Conservation (phyloP, 1,139 yeast species). For the Tardiomyces digboiensis region DNA sequence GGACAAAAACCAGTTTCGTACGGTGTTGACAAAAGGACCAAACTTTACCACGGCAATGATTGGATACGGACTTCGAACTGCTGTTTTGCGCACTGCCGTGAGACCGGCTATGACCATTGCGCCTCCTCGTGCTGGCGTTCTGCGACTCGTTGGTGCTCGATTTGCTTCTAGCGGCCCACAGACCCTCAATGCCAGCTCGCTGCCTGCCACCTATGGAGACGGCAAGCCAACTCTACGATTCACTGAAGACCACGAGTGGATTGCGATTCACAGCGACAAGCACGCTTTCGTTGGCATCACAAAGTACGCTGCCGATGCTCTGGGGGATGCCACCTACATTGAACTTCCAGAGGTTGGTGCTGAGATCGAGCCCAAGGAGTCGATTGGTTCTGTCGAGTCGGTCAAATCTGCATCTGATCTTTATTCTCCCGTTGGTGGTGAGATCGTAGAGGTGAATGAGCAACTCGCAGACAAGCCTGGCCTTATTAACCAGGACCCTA, state of each 20-base stretch:
- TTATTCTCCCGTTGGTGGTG: conserved; percentile 81
- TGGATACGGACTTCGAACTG: neutral
- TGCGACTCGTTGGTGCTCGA: conserved; percentile 15
- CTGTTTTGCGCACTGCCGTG: neutral
- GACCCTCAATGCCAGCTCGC: conserved; percentile 42
- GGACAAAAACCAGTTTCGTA: neutral
- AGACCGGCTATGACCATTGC: neutral
- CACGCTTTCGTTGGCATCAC: conserved; percentile 85
- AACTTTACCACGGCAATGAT: neutral
- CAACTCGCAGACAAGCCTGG: conserved; percentile 61
- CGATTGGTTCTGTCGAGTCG: conserved; percentile 88
- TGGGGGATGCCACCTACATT: conserved; percentile 93
- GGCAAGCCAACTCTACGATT: conserved; percentile 40
- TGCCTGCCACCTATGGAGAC: conserved; percentile 41
- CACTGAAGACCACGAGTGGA: conserved; percentile 95
- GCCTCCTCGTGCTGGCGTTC: neutral
- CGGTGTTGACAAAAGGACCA: neutral
- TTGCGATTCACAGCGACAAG: conserved; percentile 77
- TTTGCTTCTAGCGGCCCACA: conserved; percentile 17
- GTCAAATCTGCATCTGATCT: conserved; percentile 94
- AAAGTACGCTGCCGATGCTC: conserved; percentile 92
- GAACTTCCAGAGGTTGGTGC: conserved; percentile 80
- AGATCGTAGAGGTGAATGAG: conserved; percentile 62
- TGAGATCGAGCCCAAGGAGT: conserved; percentile 60
- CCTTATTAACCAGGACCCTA: conserved; percentile 76